phyloP scores from a whole-genome alignment of 805 yeast genomes.

The Starmerella khaoyaiensis region DNA sequence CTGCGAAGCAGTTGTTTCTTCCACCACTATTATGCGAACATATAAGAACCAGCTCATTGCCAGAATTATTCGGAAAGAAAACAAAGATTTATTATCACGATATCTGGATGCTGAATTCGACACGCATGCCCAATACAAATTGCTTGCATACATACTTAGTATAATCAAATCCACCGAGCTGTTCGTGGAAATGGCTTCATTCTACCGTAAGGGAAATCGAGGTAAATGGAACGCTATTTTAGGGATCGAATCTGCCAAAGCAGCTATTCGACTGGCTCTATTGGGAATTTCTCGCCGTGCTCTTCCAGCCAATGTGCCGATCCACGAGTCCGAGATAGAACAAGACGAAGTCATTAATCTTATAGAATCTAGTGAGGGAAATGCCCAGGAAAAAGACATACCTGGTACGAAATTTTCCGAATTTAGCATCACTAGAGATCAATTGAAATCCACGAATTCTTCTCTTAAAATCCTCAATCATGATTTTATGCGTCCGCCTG shows the following conservation, averaged over 20 bases:
- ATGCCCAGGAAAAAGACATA: not conserved
- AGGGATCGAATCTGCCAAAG: conserved; percentile 25
- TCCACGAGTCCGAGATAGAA: conserved; percentile 29
- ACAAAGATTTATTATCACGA: conserved; percentile 12
- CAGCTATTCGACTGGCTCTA: conserved; percentile 25
- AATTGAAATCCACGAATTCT: not conserved
- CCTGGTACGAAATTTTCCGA: not conserved
- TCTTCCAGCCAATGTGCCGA: conserved; percentile 23
- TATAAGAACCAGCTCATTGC: conserved; percentile 31
- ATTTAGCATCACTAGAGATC: not conserved
- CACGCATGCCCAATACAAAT: conserved; percentile 20
- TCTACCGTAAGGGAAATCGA: conserved; percentile 21
- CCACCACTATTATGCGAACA: conserved; percentile 27
- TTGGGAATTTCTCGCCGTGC: conserved; percentile 24
- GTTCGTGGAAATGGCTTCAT: conserved; percentile 29
- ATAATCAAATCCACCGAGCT: conserved; percentile 28
- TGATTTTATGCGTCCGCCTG: conserved; percentile 28
- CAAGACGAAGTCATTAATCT: conserved; percentile 24
- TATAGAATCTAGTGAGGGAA: not conserved
- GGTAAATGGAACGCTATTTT: conserved; percentile 26
- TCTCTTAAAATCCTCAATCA: conserved; percentile 7
- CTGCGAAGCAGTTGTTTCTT: conserved; percentile 28
- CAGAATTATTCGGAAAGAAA: conserved; percentile 17
- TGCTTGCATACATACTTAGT: conserved; percentile 24
- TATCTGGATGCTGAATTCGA: conserved; percentile 15